A percentile compares a stretch with the other conserved stretches of the same genome.
These are phyloP conservation scores for Saccharomycopsis fodiens DNA, from an alignment of 805 yeast species.

Conservation along the genomic window DNA sequence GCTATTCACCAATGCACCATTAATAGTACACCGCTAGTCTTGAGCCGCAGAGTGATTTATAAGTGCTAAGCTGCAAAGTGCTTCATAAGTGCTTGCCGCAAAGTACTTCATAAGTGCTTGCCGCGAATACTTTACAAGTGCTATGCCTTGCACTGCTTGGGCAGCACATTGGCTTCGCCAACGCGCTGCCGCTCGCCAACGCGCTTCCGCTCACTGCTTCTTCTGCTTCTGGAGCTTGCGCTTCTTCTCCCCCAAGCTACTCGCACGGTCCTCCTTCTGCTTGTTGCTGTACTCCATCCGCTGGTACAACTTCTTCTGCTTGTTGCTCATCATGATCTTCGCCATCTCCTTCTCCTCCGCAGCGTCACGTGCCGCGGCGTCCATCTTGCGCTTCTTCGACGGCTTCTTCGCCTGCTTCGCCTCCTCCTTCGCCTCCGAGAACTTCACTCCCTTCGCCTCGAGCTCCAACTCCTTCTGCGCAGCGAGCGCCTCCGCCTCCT, in stretches of 20 bases:
- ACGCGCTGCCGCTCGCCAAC: too few relatives aligned
- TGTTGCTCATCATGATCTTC: constrained; percentile 96
- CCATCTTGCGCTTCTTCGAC: constrained; percentile 32
- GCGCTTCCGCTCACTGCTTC: too few relatives aligned
- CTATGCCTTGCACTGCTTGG: too few relatives aligned
- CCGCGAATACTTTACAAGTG: too few relatives aligned
- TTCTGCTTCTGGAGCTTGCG: constrained; percentile 16
- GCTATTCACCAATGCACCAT: too few relatives aligned
- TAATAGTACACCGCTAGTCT: too few relatives aligned
- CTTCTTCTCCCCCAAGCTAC: constrained; percentile 29
- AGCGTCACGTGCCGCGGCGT: constrained; percentile 46
- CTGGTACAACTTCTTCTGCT: constrained; percentile 88
- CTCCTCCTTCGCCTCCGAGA: constrained; percentile 46
- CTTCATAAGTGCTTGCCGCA: too few relatives aligned
- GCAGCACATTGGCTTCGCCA: too few relatives aligned
- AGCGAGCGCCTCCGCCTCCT: constrained; percentile 45
- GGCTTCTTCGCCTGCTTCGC: constrained; percentile 31
- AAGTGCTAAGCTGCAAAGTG: too few relatives aligned
- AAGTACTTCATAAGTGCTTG: too few relatives aligned
- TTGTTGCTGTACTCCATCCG: constrained; percentile 90
- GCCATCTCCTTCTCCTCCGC: constrained; percentile 82
- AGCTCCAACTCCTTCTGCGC: constrained; percentile 80
- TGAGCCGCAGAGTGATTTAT: too few relatives aligned
- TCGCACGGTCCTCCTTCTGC: constrained; percentile 64
- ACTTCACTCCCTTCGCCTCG: constrained; percentile 84